Base-by-base conservation (phyloP, 129 eudicot species). In the Glebionis coronaria region DNA sequence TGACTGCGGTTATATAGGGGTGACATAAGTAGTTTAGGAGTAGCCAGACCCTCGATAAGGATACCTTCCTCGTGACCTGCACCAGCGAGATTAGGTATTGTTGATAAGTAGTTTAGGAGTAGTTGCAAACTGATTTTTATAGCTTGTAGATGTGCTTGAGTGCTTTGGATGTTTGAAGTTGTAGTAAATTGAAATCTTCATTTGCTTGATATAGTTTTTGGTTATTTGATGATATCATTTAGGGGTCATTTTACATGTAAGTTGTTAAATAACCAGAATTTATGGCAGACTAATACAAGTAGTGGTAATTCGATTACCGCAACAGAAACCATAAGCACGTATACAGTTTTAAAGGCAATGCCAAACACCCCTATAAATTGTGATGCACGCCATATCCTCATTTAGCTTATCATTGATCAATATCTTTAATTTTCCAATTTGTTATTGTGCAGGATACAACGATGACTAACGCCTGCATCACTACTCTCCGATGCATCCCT, bases 401-500 rank as follows among this genome's bases (percentile, higher is more conserved):
- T 53, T 21, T 12, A 11, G 6, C 18, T 21, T 12, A 15, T 19
- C 35, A 4, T 40, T 15, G 14, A 42, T 15, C 25, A 23, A 42
- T 54, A 10, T 44, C 47, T 27, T 45, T 6, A 58, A 18, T 6
- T 67, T 65, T 13, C 25, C 3, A 28, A 55, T 56, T 28, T 8
- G 45, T 25, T 64, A 25, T 54, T 0, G 8, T 15, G 55, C 25
- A 64, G 70, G 60, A 45, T 50, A 14, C 60, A 63, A 61, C 71
- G 44, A 91, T 84, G 93, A 80, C 76, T 55, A 81, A 72, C 58
- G 68, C 84, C 64, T 80, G 78, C 80, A 56, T 82, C 74, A 46
- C 85, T 56, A 77, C 78, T 65, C 70, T 87, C 65, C 72, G 77
- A 16, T 10, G 49, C 72, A 63, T 84, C 53, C 78, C 69, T 51